Evolutionary conservation across 495 filamentous ascomycete species (phyloP), one percentile per base, ranked within the genome.

Genomic region (Aspergillus haitiensis): DNA sequence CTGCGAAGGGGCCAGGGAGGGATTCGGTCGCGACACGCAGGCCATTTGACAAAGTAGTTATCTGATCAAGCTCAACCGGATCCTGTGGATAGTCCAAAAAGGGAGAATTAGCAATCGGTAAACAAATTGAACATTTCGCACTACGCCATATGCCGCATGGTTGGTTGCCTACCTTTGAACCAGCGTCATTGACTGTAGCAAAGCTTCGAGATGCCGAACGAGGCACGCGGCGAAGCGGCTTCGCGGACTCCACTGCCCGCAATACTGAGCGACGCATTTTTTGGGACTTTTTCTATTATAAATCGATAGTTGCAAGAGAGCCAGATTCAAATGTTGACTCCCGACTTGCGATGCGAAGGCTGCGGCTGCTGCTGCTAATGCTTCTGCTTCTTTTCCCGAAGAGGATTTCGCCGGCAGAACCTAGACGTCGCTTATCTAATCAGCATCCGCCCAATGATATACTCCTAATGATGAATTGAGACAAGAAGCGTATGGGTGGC

Each of bases 1-100:
- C 94, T 7, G 93, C 89, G 75, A 99, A 99, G 68, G 92, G 90
- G 37, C 96, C 94, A 4, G 95, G 94, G 16, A 98, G 82, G 56
- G 94, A 92, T 69, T 99, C 94, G 46, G 93, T 96, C 15, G 94
- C 94, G 51, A 99, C 92, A 40, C 94, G 89, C 56, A 98, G 74
- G 67, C 94, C 94, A 84, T 99, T 99, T 52, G 92, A 80, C 31
- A 99, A 85, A 7, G 86, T 92, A 35, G 93, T 96, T 63, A 98
- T 87, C 66, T 87, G 81, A 75, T 97, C 93, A 64, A 95, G 83
- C 60, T 95, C 90, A 33, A 85, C 86, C 10, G 92, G 91, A 69
- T 98, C 94, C 93, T 97, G 21, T 27, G 21, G 21, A 58, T 46
- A 50, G 16, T 6, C 37, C 44, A 7, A 7, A 37, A 6, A 40